Evolutionary conservation across 331 rosid species (phyloP), one percentile per base, ranked within the genome.

Genomic region (Quercus tomentella): DNA sequence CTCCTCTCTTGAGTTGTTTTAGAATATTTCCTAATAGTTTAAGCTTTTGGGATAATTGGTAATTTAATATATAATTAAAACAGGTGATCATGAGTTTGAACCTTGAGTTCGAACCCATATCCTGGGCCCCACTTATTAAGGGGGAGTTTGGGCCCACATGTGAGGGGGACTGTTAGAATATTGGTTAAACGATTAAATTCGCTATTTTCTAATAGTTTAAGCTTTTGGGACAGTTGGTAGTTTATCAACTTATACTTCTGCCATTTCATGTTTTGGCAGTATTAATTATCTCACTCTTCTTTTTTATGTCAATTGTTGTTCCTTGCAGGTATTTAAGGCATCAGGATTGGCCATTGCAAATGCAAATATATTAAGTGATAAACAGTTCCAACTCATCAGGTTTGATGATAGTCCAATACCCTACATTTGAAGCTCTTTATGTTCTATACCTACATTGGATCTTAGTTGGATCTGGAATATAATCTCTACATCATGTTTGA

Each of bases 301-400:
- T 76, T 68, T 69, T 80, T 20, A 82, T 51, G 41, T 71, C 74
- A 76, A 31, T 49, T 56, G 22, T 69, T 79, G 62, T 79, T 74
- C 76, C 28, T 86, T n/a, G 74, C 94, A 94, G 98, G 96, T 95
- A 9, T 92, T 95, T 81, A 86, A 88, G 86, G 97, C 91, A 70
- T 87, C 95, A 21, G 89, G 92, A 74, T 83, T 95, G 84, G 84
- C 91, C 74, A 72, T 95, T 86, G 89, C 97, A 0, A 97, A 95
- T 82, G 73, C 82, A 73, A 90, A 70, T 61, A 73, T 95, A 83
- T 74, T 89, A 76, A 84, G 79, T 66, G 98, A 95, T 85, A 92
- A 95, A 82, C 98, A 95, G 77, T 95, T 95, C 88, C 98, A 91
- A 81, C 91, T 92, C 76, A 95, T 95, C 91, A 92, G 98, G 98